Conservation (phyloP, 441 rosid species). For the Viola pubescens region DNA sequence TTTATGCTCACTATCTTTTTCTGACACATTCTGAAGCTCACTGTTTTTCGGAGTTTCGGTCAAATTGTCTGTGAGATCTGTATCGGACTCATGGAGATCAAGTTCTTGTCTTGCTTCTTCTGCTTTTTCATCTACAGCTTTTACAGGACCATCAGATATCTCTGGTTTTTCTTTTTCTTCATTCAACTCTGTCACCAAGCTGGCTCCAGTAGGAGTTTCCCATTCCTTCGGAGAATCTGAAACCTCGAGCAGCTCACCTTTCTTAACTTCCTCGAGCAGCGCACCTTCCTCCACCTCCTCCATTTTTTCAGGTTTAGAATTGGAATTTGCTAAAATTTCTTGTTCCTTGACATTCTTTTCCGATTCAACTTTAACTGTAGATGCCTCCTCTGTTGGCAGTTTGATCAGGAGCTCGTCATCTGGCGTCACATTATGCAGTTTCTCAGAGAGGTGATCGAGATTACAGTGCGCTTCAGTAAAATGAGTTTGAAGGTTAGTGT, state of each 20-base stretch:
- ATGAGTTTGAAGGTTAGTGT: slow-evolving; percentile 38
- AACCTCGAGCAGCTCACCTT: slow-evolving; percentile 1
- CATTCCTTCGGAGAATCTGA: slow-evolving; percentile 16
- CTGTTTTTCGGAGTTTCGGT: slow-evolving; percentile 16
- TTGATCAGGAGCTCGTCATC: slow-evolving; percentile 25
- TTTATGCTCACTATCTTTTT: neutral
- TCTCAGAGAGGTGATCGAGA: slow-evolving; percentile 38
- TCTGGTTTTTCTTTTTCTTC: slow-evolving; percentile 22
- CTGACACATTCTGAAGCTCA: slow-evolving; percentile 4
- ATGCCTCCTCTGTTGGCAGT: slow-evolving; percentile 8
- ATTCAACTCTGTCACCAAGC: slow-evolving; percentile 2
- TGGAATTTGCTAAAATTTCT: slow-evolving; percentile 8
- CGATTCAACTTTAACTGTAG: slow-evolving; percentile 9
- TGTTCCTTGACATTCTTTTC: slow-evolving; percentile 7
- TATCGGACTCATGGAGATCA: slow-evolving; percentile 6
- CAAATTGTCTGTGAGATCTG: slow-evolving; percentile 17
- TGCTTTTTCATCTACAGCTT: slow-evolving; percentile 12
- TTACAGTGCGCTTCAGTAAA: slow-evolving; percentile 45
- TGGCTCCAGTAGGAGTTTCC: slow-evolving; percentile 4
- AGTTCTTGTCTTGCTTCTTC: slow-evolving; percentile 11
- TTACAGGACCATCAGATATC: slow-evolving; percentile 14
- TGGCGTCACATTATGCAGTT: slow-evolving; percentile 28
- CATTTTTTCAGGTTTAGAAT: neutral
- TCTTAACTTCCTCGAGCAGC: no score
- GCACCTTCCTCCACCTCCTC: no score